Conservation (phyloP, 2,329 filamentous ascomycete genomes). For the Fusarium sp. region DNA sequence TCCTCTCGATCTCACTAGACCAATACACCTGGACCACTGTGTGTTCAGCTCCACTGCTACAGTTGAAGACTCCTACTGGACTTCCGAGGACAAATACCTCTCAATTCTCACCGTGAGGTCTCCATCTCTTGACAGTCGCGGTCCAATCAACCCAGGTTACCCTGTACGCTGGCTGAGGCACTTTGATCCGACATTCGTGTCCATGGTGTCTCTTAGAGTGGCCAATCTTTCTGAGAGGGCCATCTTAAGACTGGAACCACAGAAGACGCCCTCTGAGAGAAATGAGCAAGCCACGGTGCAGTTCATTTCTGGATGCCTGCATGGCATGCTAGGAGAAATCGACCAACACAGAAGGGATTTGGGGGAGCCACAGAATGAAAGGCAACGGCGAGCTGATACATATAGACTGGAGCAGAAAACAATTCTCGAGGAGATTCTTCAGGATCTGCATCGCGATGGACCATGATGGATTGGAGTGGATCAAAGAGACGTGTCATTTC, state of each 20-base stretch:
- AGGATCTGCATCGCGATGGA: neutral
- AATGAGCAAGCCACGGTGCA: neutral
- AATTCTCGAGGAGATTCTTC: neutral
- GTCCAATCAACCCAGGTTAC: neutral
- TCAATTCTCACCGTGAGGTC: neutral
- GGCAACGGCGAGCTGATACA: neutral
- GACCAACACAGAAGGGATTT: neutral
- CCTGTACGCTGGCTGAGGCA: neutral
- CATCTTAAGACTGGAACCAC: neutral
- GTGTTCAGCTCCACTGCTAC: neutral
- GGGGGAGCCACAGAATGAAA: neutral
- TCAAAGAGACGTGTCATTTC: neutral
- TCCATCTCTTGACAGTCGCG: neutral
- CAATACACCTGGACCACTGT: neutral
- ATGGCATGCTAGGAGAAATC: neutral
- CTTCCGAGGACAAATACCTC: neutral
- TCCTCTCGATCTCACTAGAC: neutral
- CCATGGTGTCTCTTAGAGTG: neutral
- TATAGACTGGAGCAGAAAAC: neutral
- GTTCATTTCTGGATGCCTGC: neutral
- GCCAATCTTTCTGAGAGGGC: neutral
- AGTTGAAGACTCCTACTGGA: neutral
- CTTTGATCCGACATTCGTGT: neutral
- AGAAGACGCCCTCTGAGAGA: neutral
- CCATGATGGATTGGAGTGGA: neutral